phyloP scores from a whole-genome alignment of 2,329 filamentous ascomycete genomes.

The Aspergillus sp. region DNA sequence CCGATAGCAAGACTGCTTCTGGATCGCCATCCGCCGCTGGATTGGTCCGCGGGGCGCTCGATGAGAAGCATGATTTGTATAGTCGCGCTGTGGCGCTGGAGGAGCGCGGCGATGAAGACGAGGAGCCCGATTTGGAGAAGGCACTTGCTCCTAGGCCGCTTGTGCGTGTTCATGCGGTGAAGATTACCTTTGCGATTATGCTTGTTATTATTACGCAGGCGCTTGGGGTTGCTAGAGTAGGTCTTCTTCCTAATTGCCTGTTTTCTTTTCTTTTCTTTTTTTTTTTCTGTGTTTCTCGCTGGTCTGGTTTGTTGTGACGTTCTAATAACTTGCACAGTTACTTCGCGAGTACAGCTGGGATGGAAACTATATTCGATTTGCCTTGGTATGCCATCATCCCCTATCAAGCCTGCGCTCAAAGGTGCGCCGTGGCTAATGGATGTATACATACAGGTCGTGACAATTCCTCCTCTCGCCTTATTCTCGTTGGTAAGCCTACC shows the following conservation, averaged over 20 bases:
- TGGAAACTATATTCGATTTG: slow-evolving; percentile 19
- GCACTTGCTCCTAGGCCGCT: slow-evolving; percentile 16
- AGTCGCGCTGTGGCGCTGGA: slow-evolving; percentile 22
- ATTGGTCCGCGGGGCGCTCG: slow-evolving; percentile 19
- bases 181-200: slow-evolving; percentile 23
- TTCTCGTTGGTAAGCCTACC: slow-evolving; percentile 18
- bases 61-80: slow-evolving; percentile 23
- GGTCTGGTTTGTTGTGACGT: too few relatives aligned
- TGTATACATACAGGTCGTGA: slow-evolving; percentile 9
- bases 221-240: slow-evolving; percentile 19
- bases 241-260: neutral
- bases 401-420: too few relatives aligned
- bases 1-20: neutral
- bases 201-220: slow-evolving; percentile 23
- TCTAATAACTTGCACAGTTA: slow-evolving; percentile 6
- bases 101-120: slow-evolving; percentile 15
- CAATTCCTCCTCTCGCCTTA: slow-evolving; percentile 21
- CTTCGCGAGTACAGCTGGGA: slow-evolving; percentile 22
- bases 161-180: slow-evolving; percentile 16
- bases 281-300: neutral
- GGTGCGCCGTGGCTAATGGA: too few relatives aligned
- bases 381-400: slow-evolving; percentile 6
- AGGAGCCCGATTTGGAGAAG: slow-evolving; percentile 16
- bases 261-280: neutral
- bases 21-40: neutral